Percentiles rank a stretch among this genome's conserved stretches.
Evolutionary conservation across 179 eudicot species (phyloP).

Genomic region (Amaranthus tricolor): DNA sequence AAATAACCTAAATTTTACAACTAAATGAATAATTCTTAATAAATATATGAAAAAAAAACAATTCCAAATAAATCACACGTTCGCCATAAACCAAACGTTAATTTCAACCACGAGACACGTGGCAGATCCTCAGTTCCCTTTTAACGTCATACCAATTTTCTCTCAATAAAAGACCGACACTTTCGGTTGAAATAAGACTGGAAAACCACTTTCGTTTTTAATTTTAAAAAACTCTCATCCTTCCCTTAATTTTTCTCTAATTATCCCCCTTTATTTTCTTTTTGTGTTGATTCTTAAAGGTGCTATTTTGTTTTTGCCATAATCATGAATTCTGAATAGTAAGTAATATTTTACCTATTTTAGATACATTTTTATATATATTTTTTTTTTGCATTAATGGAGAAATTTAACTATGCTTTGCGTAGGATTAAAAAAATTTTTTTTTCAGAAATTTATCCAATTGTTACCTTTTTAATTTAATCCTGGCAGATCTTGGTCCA

Average conservation of each 20-base stretch:
- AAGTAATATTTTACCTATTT: conserved; percentile 16
- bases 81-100: too few relatives aligned
- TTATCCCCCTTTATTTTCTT: too few relatives aligned
- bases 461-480: not conserved
- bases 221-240: not conserved
- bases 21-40: too few relatives aligned
- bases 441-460: not conserved
- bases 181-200: conserved; percentile 1
- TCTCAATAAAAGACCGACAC: too few relatives aligned
- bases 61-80: too few relatives aligned
- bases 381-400: not conserved
- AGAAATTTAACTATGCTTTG: not conserved
- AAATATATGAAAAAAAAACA: too few relatives aligned
- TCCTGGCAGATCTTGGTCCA: not conserved
- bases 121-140: not conserved
- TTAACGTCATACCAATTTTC: not conserved
- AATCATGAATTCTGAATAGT: conserved; percentile 65
- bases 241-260: not conserved
- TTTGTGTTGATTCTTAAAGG: not conserved
- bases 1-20: too few relatives aligned
- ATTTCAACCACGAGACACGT: too few relatives aligned
- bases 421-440: not conserved
- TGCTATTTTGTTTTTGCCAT: not conserved
- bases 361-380: not conserved
- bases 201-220: conserved; percentile 2